Evolutionary conservation across 2,329 filamentous ascomycete species (phyloP), one percentile per base, ranked within the genome.

Genomic region (Aciculosporium take): DNA sequence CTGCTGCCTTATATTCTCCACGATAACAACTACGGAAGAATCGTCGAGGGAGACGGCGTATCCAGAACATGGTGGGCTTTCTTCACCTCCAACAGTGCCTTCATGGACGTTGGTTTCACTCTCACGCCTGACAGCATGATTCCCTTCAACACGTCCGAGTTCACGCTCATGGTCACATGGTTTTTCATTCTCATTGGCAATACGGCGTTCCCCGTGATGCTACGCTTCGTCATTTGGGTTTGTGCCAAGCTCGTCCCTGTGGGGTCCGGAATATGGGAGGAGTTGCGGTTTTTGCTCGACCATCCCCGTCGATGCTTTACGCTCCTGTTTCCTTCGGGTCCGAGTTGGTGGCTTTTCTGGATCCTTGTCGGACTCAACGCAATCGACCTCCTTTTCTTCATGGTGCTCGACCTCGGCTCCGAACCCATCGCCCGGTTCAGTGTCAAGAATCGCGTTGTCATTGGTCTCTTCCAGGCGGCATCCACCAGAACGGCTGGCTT

Each of bases 241-340:
- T 56, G 74, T 27, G 85, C 84, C 10, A 76, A 80, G 42, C 49
- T 83, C 37, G 72, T 79, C 1, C 79, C 83, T 3, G 63, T 62
- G 21, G 72, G 61, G 6, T 84, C 78, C 21, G 79, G 81, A 1
- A 58, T 93, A 1, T 94, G 84, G 77, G 89, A 98, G 58, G 89
- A 95, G 57, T 66, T 96, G 9, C 75, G 76, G 29, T 98, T 98
- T 53, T 66, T 98, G 17, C 73, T 98, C 1, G 89, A 96, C 53
- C 91, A 98, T 51, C 91, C 91, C 1, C 81, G 91, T 56, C 83
- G 91, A 41, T 98, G 91, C 62, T 98, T 98, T 56, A 98, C 91
- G 0, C 68, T 98, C 12, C 68, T 98, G 0, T 98, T 98, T 51
- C 91, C 91, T 0, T 80, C 83, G 0, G 79, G 77, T 41, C 86